Evolutionary conservation across 2,329 filamentous ascomycete species (phyloP), one percentile per base, ranked within the genome.

Genomic region (Alternaria atra): DNA sequence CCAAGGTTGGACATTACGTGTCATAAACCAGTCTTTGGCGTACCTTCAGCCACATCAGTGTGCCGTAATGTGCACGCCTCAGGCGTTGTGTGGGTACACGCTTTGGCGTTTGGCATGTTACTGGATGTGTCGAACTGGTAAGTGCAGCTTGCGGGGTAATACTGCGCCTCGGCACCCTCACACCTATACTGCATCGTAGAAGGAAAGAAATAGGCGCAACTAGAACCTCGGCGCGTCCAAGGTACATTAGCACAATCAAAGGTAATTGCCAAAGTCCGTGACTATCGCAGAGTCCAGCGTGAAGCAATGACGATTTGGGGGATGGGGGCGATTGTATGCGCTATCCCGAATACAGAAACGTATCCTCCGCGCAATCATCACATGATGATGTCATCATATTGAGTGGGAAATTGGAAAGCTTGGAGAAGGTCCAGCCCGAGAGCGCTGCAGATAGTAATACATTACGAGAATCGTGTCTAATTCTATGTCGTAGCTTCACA

Each of bases 401-500:
- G 20, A 0, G 46, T 25, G 5, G 17, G 2, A 7, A 35, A 7
- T 10, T 2, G 20, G 10, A 4, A 3, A 12, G 30, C 23, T 35
- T 34, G 4, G 40, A 27, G 7, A n/a, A 25, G 46, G 20, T 5
- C 20, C 46, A 50, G 32, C 46, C 46, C 30, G 4, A 15, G 13
- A 27, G 30, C 46, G 32, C 30, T 13, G 32, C 12, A 9, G 30
- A 37, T 50, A 37, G 30, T 50, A 37, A 50, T 37, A 50, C 46
- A 50, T 50, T 50, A 37, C 27, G 15, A 35, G 20, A 50, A 37
- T 37, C 30, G 20, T 50, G 32, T 50, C 6, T 50, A 23, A 13
- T 5, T 50, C 46, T 35, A 32, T 13, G n/a, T 55, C 57, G 44
- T 56, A 43, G 57, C 57, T 42, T 50, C 52, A n/a, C 20, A 35